Evolutionary conservation across 371 early-diverging fungal genomes (phyloP).

Genomic region (Entomophthora muscae): DNA sequence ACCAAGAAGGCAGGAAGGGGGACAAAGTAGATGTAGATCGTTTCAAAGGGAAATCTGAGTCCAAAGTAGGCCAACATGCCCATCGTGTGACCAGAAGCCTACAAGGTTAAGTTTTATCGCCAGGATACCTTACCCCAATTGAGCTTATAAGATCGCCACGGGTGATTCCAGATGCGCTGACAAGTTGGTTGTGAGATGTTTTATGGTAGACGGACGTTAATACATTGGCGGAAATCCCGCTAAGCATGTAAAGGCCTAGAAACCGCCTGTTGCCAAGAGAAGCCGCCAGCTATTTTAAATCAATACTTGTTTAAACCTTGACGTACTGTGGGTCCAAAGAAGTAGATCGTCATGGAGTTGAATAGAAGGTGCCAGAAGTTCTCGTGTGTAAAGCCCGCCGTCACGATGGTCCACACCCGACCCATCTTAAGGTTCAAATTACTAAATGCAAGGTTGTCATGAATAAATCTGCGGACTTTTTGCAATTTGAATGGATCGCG

Average conservation of each 20-base stretch:
- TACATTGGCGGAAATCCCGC: neutral
- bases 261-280: neutral
- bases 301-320: conserved; percentile 1
- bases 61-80: conserved; percentile 3
- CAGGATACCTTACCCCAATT: neutral
- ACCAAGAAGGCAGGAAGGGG: neutral
- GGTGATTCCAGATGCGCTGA: neutral
- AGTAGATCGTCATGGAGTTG: conserved; percentile 2
- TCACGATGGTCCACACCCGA: neutral
- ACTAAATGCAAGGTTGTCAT: neutral
- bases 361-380: neutral
- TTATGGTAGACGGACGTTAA: neutral
- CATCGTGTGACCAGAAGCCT: conserved; percentile 3
- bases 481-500: neutral
- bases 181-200: neutral
- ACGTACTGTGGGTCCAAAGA: conserved; percentile 1
- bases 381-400: neutral
- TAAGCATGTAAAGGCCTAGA: neutral
- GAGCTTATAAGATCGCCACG: neutral
- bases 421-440: neutral
- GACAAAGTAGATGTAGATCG: neutral
- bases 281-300: neutral
- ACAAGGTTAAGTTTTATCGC: neutral
- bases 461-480: neutral
- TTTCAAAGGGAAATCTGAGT: neutral